Percentiles rank a stretch among this genome's conserved stretches.
These are phyloP conservation scores for Rhizopus microsporus DNA, from an alignment of 371 early-diverging fungal species.

Conservation along the genomic window DNA sequence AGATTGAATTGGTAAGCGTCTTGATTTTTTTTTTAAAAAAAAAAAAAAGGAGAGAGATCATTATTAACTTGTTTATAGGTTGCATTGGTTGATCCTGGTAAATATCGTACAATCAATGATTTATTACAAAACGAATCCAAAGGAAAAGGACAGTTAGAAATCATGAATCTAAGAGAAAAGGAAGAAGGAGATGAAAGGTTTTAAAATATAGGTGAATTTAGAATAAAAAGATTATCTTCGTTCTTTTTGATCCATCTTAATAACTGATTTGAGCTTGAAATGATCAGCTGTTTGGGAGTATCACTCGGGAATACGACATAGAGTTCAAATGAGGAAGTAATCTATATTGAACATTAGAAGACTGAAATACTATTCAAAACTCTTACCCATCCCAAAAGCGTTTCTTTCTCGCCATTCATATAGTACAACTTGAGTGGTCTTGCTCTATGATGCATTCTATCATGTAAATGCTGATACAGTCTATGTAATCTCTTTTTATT, in stretches of 20 bases:
- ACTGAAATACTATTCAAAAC: too few relatives aligned
- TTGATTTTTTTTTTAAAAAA: background rate
- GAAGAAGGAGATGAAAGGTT: conserved; percentile 81
- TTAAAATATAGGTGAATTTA: conserved; percentile 59
- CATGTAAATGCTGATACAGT: conserved; percentile 67
- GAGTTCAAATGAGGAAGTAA: conserved; percentile 69
- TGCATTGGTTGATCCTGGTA: conserved; percentile 91
- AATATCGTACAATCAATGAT: conserved; percentile 82
- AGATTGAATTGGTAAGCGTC: conserved; percentile 75
- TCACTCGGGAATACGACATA: conserved; percentile 75
- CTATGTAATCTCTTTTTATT: conserved; percentile 56
- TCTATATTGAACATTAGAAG: conserved; percentile 32
- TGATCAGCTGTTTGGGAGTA: conserved; percentile 66
- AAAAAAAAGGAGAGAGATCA: background rate
- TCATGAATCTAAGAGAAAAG: conserved; percentile 81
- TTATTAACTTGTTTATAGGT: conserved; percentile 48
- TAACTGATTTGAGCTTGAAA: conserved; percentile 62
- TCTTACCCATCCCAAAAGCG: conserved; percentile 74
- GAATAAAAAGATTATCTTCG: conserved; percentile 70
- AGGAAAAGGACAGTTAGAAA: conserved; percentile 85
- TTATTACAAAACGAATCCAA: conserved; percentile 79
- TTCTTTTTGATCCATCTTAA: conserved; percentile 75
- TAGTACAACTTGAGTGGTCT: conserved; percentile 65
- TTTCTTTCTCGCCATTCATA: conserved; percentile 59
- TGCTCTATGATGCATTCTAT: conserved; percentile 61